Evolutionary conservation across 2,329 filamentous ascomycete genomes (phyloP).

Genomic region (Trichoderma sp.): DNA sequence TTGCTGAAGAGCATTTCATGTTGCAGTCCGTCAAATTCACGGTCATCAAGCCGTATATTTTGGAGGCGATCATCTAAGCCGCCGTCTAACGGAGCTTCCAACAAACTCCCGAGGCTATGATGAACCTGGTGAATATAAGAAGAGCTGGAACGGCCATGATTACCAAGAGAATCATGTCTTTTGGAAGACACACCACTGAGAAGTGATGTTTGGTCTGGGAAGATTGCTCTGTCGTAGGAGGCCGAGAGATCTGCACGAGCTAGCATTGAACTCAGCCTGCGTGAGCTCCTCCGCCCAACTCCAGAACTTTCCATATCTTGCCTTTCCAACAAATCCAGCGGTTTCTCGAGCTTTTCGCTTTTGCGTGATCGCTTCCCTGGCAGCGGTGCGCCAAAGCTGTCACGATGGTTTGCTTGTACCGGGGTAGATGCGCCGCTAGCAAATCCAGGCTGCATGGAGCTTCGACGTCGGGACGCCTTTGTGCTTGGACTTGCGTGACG

Average conservation of each 20-base stretch:
- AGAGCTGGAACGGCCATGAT: constrained; percentile 42
- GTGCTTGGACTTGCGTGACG: constrained; percentile 48
- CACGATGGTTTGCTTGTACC: constrained; percentile 67
- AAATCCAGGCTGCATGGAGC: constrained; percentile 67
- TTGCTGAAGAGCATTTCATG: constrained; percentile 73
- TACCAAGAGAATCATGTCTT: constrained; percentile 69
- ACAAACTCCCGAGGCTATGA: constrained; percentile 59
- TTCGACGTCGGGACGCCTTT: constrained; percentile 55
- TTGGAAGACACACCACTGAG: constrained; percentile 50
- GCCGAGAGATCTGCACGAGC: constrained; percentile 84
- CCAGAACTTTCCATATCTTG: constrained; percentile 58
- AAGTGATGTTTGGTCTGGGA: constrained; percentile 63
- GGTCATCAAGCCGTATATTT: constrained; percentile 71
- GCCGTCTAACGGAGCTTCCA: constrained; percentile 69
- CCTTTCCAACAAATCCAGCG: constrained; percentile 68
- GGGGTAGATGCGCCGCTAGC: constrained; percentile 78
- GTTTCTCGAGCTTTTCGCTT: constrained; percentile 53
- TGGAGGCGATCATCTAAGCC: constrained; percentile 72
- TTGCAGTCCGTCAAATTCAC: constrained; percentile 69
- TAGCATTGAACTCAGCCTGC: constrained; percentile 87
- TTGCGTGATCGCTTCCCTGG: constrained; percentile 56
- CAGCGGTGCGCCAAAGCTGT: constrained; percentile 69
- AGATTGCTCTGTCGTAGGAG: constrained; percentile 78
- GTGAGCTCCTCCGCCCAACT: constrained; percentile 60
- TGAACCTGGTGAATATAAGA: constrained; percentile 49